Evolutionary conservation across 192 early-diverging fungal genomes (phyloP).

Genomic region (Coemansia sp.): DNA sequence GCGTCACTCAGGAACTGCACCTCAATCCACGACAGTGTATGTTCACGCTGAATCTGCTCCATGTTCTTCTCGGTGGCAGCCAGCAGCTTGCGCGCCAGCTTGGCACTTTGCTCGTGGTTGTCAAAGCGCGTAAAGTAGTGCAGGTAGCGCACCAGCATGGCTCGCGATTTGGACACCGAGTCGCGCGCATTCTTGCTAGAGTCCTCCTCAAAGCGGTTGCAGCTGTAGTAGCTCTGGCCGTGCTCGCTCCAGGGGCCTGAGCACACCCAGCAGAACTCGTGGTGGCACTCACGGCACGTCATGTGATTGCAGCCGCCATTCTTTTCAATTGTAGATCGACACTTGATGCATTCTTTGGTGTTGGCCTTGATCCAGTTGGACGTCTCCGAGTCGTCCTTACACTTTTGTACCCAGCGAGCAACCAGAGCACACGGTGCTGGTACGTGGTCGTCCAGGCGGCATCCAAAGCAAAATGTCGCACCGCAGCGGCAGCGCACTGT

Average conservation of each 20-base stretch:
- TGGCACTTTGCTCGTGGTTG: constrained; percentile 94
- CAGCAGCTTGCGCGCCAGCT: constrained; percentile 78
- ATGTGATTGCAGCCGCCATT: constrained; percentile 99
- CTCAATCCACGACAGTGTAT: constrained; percentile 95
- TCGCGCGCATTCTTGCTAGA: constrained; percentile 84
- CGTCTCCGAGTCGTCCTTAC: constrained; percentile 96
- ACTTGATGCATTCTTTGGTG: constrained; percentile 95
- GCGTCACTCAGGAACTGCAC: constrained; percentile 95
- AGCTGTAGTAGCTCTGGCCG: constrained; percentile 94
- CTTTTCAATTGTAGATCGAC: constrained; percentile 95
- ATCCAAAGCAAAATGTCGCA: constrained; percentile 90
- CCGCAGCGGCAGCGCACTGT: constrained; percentile 83
- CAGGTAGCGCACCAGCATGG: constrained; percentile 87
- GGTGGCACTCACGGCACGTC: constrained; percentile 96
- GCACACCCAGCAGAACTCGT: constrained; percentile 99
- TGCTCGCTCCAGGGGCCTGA: constrained; percentile 97
- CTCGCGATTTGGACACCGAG: constrained; percentile 81
- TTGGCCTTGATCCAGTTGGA: constrained; percentile 95
- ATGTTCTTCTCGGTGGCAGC: constrained; percentile 62
- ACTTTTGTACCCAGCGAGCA: constrained; percentile 88
- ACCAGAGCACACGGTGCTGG: constrained; percentile 87
- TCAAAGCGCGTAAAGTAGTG: constrained; percentile 98
- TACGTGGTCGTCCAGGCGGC: constrained; percentile 76
- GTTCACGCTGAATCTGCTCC: constrained; percentile 91
- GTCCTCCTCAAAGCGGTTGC: constrained; percentile 95